A percentile compares a stretch with the other conserved stretches of the same genome.
These are phyloP conservation scores for Chalaropsis thielavioides DNA, from an alignment of 2,329 filamentous ascomycete species.

Conservation along the genomic window DNA sequence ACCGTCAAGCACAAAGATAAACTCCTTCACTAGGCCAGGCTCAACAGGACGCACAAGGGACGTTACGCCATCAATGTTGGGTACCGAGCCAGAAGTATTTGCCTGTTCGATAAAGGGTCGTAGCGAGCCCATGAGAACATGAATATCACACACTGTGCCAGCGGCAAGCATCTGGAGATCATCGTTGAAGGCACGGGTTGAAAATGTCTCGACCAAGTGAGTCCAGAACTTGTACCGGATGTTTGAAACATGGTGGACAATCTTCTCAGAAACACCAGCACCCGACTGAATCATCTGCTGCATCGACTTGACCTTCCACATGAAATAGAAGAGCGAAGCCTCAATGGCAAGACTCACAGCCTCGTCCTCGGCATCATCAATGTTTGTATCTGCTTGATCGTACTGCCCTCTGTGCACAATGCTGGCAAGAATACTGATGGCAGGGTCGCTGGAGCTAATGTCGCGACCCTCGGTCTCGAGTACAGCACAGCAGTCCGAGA, in stretches of 20 bases:
- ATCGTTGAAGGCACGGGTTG: constrained; percentile 55
- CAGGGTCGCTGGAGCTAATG: constrained; percentile 33
- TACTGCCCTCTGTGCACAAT: constrained; percentile 62
- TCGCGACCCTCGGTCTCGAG: constrained; percentile 49
- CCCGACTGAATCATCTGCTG: constrained; percentile 40
- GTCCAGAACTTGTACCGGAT: constrained; percentile 43
- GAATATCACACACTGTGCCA: constrained; percentile 65
- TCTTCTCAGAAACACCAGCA: constrained; percentile 39
- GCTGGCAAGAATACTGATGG: constrained; percentile 56
- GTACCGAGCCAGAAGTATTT: constrained; percentile 26
- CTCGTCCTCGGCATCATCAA: constrained; percentile 65
- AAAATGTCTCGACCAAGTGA: constrained; percentile 53
- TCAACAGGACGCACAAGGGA: constrained; percentile 57
- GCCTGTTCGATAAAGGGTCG: constrained; percentile 35
- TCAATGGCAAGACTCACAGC: constrained; percentile 63
- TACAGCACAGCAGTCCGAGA: constrained; percentile 61
- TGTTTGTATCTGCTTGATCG: constrained; percentile 51
- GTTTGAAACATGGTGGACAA: constrained; percentile 45
- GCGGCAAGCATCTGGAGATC: constrained; percentile 63
- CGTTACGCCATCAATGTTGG: constrained; percentile 28
- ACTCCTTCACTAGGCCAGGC: constrained; percentile 45
- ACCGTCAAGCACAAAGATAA: constrained; percentile 63
- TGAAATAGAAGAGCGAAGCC: constrained; percentile 73
- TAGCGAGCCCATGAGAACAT: constrained; percentile 64
- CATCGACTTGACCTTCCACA: constrained; percentile 69